phyloP scores from a whole-genome alignment of 1,284 basidiomycete genomes.

The Cutaneotrichosporon cavernicola region DNA sequence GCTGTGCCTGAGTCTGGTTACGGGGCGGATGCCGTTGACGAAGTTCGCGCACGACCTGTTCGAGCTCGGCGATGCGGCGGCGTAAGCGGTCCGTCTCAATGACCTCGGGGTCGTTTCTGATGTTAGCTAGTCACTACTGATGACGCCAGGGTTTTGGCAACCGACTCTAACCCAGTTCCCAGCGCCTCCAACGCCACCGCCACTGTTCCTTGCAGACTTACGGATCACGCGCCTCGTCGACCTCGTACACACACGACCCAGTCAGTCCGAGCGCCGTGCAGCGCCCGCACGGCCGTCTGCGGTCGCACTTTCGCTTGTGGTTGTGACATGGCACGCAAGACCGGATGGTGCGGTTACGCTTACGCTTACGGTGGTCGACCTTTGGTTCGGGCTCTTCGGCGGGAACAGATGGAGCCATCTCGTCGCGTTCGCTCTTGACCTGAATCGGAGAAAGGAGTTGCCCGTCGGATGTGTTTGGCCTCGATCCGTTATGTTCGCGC shows the following conservation, averaged over 20 bases:
- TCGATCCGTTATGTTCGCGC: neutral
- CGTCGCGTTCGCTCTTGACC: slow-evolving; percentile 3
- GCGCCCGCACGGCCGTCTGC: slow-evolving; percentile 68
- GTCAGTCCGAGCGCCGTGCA: slow-evolving; percentile 72
- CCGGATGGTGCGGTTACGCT: slow-evolving; percentile 83
- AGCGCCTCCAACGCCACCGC: neutral
- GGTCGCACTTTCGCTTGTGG: slow-evolving; percentile 72
- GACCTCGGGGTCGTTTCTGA: slow-evolving; percentile 71
- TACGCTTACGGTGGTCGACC: slow-evolving; percentile 60
- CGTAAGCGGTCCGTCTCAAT: slow-evolving; percentile 78
- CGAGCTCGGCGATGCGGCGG: slow-evolving; percentile 81
- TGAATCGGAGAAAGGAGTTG: slow-evolving; percentile 2
- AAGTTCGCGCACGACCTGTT: slow-evolving; percentile 76
- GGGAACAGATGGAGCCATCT: neutral
- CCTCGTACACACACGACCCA: slow-evolving; percentile 86
- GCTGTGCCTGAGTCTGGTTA: slow-evolving; percentile 12
- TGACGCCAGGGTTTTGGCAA: neutral
- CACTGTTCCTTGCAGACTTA: slow-evolving; percentile 50
- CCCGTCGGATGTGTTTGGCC: slow-evolving; percentile 9
- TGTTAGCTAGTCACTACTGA: slow-evolving; percentile 8
- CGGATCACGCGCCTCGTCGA: slow-evolving; percentile 80
- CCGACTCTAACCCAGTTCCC: neutral
- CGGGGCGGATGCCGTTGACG: slow-evolving; percentile 39
- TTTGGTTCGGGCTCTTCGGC: slow-evolving; percentile 37
- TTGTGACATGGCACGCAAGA: slow-evolving; percentile 87